phyloP scores from a whole-genome alignment of 495 filamentous ascomycete species.

The Pseudomonodictys pantanalensis region DNA sequence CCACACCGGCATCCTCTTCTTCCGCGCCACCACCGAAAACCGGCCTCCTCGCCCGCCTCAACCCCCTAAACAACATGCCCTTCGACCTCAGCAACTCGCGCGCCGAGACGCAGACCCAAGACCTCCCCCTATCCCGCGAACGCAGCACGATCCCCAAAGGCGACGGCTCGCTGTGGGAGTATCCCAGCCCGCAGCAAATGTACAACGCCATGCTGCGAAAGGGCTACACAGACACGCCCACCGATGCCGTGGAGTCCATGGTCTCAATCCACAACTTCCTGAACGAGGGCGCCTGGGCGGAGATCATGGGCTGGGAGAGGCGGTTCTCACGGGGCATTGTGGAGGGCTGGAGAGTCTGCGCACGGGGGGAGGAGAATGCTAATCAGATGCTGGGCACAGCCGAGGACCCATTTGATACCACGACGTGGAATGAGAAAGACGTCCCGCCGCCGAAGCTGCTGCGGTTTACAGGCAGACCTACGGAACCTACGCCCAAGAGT shows the following conservation, averaged over 20 bases:
- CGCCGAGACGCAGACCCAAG: conserved; percentile 65
- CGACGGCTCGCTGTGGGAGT: conserved; percentile 81
- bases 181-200: conserved; percentile 98
- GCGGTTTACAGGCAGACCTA: conserved; percentile 81
- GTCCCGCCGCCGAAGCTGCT: conserved; percentile 64
- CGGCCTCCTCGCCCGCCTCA: conserved; percentile 63
- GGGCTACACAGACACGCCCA: conserved; percentile 89
- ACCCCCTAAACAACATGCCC: conserved; percentile 98
- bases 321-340: conserved; percentile 70
- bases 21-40: conserved; percentile 41
- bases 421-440: conserved; percentile 43
- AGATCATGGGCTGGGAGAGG: conserved; percentile 89
- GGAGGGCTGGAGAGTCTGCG: conserved; percentile 71
- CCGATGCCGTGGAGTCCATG: conserved; percentile 94
- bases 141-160: conserved; percentile 83
- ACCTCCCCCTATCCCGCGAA: conserved; percentile 74
- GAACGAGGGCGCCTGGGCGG: conserved; percentile 94
- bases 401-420: conserved; percentile 32
- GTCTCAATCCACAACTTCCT: conserved; percentile 96
- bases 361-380: conserved; percentile 61
- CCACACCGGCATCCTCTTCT: conserved; percentile 49
- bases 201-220: conserved; percentile 97
- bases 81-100: conserved; percentile 73
- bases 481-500: conserved; percentile 88
- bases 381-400: not conserved